Base-by-base conservation (phyloP, 1,284 basidiomycete genomes). In the Acaromyces ingoldii region DNA sequence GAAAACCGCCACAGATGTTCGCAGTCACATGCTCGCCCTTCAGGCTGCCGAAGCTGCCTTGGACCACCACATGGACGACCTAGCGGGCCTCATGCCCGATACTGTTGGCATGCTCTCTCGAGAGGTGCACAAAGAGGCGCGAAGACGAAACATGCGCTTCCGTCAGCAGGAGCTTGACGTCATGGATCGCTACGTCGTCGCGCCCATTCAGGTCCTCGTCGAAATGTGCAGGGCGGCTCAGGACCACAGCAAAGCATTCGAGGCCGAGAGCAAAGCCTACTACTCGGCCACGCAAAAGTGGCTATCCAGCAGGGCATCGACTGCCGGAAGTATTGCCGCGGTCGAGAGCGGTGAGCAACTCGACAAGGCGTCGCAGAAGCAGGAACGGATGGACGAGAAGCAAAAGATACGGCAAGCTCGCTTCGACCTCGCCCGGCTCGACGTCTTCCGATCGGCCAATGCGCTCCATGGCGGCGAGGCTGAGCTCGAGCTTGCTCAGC, bases 261-360 rank as follows among this genome's bases (percentile, higher is more conserved):
- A 68, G 5, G 49, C 45, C 17, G 61, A 69, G 46, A 64, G 61
- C 38, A 70, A 67, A 46, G 6, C 53, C 1, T 72, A 67, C 44
- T 70, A 72, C 39, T 57, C 60, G 9, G 51, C 54, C n/a, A 70
- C 65, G 7, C 67, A 70, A 28, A 70, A 66, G 37, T 70, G 67
- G 67, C 55, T 70, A 13, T 53, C 63, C 37, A 62, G 48, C 40
- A 51, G 28, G 40, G 17, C 26, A 21, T 6, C 42, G 1, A 31
- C 21, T 19, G 19, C 17, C 17, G 7, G 38, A 19, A 25, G 28
- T 19, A n/a, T 34, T 13, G 33, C 33, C 33, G 38, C 21, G 9
- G 49, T 19, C 34, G 2, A 3, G 6, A 25, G 13, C 22, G n/a
- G 29, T 22, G 25, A 33, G 11, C 42, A 41, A 3, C 25, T 25